Conservation (phyloP, 2,329 filamentous ascomycete genomes). For the Coleophoma cylindrospora region DNA sequence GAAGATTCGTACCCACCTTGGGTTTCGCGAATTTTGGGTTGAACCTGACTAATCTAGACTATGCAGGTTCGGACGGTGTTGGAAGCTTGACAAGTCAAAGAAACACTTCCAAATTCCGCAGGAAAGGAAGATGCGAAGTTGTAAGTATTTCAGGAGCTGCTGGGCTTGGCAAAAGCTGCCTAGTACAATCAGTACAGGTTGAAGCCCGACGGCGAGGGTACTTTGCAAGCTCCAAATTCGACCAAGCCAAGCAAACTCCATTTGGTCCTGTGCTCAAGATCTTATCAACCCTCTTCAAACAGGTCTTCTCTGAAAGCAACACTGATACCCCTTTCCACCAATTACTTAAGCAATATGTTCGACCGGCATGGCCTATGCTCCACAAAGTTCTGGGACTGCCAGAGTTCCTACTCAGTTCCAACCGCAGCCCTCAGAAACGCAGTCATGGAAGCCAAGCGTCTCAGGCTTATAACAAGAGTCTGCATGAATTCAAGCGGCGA, state of each 20-base stretch:
- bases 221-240: slow-evolving; percentile 62
- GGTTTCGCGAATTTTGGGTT: neutral
- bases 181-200: slow-evolving; percentile 57
- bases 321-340: slow-evolving; percentile 61
- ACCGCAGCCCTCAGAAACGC: slow-evolving; percentile 1
- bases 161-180: slow-evolving; percentile 60
- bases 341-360: slow-evolving; percentile 55
- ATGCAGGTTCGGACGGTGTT: slow-evolving; percentile 19
- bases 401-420: slow-evolving; percentile 59
- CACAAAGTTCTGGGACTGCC: slow-evolving; percentile 57
- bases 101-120: slow-evolving; percentile 45
- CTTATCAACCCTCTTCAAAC: slow-evolving; percentile 61
- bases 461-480: slow-evolving; percentile 23
- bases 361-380: slow-evolving; percentile 59
- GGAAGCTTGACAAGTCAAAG: slow-evolving; percentile 19
- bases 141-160: slow-evolving; percentile 56
- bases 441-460: slow-evolving; percentile 13
- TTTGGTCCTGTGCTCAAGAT: slow-evolving; percentile 61
- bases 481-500: slow-evolving; percentile 16
- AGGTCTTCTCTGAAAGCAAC: slow-evolving; percentile 62
- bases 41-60: neutral
- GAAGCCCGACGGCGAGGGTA: slow-evolving; percentile 59
- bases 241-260: slow-evolving; percentile 53
- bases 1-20: neutral
- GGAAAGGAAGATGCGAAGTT: slow-evolving; percentile 59